Evolutionary conservation across 345 rosid genomes (phyloP), one percentile per base, ranked within the genome.

Genomic region (Acer saccharum): DNA sequence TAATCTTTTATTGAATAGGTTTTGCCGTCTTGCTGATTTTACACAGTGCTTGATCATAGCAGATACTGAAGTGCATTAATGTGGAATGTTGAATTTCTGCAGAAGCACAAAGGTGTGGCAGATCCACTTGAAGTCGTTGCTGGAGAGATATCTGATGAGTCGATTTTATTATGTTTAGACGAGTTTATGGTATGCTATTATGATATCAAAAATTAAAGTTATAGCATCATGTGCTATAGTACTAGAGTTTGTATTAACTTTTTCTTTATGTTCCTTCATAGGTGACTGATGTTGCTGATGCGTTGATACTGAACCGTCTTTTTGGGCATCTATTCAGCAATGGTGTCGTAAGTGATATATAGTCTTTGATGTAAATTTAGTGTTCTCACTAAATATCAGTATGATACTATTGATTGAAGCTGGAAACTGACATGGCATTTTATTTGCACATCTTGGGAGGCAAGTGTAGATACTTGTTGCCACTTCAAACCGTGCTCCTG

Each of bases 211-310:
- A 16, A 23, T 35, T 4, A 35, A 29, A 35, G 50, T 52, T 27
- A 57, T n/a, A 13, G 18, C 44, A 57, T 35, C 44, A 57, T 35
- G 10, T 72, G 18, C 41, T 57, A 7, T 35, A n/a, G 1, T 46
- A 57, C 16, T 71, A 32, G 39, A 18, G 16, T 18, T 55, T 54
- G 14, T 62, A 11, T 61, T 80, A 17, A 68, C 60, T 58, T 29
- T 61, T 43, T 64, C 6, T 68, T 55, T 83, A 66, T 86, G 74
- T 74, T 55, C 46, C 58, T 72, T 48, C 13, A 64, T 71, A 96
- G 99, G 99, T 96, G 72, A 94, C 83, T 87, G 99, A 96, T 77
- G 99, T 96, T 77, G 99, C 98, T 75, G 99, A 96, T 88, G 99
- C 99, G 74, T 82, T 96, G 84, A 96, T 96, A 77, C 88, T 94